These are phyloP conservation scores for Penicillium sp. DNA, from an alignment of 2,329 filamentous ascomycete species.

Conservation along the genomic window DNA sequence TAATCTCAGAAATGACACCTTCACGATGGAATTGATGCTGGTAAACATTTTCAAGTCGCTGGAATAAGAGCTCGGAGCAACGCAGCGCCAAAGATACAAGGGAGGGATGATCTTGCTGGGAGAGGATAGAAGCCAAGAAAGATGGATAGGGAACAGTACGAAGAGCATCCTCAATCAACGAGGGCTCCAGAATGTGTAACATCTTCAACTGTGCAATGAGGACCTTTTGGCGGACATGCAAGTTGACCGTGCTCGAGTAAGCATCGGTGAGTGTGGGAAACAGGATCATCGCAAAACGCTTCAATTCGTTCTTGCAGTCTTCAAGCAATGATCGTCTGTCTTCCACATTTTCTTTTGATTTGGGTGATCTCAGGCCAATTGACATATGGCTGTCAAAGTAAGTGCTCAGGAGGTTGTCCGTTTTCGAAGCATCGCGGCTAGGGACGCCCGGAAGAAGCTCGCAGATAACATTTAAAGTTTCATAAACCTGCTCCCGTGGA, in stretches of 20 bases:
- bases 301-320: constrained; percentile 81
- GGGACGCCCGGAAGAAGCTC: constrained; percentile 82
- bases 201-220: constrained; percentile 96
- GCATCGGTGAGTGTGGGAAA: constrained; percentile 94
- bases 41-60: constrained; percentile 82
- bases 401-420: constrained; percentile 49
- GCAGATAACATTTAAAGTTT: constrained; percentile 96
- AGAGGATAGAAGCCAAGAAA: constrained; percentile 90
- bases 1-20: constrained; percentile 89
- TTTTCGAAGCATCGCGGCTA: constrained; percentile 53
- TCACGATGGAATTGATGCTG: constrained; percentile 96
- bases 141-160: constrained; percentile 91
- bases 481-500: constrained; percentile 92
- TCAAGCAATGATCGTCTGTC: constrained; percentile 79
- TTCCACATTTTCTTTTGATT: constrained; percentile 62
- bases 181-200: constrained; percentile 88
- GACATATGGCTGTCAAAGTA: constrained; percentile 51
- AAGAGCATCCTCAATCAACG: constrained; percentile 81
- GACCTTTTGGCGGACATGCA: constrained; percentile 92
- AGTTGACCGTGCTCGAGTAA: constrained; percentile 95
- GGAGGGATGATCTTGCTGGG: constrained; percentile 87
- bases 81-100: constrained; percentile 86
- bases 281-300: constrained; percentile 87
- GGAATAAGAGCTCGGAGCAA: constrained; percentile 83
- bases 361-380: constrained; percentile 35